Conservation (phyloP, 2,329 filamentous ascomycete genomes). For the Bipolaris oryzae region DNA sequence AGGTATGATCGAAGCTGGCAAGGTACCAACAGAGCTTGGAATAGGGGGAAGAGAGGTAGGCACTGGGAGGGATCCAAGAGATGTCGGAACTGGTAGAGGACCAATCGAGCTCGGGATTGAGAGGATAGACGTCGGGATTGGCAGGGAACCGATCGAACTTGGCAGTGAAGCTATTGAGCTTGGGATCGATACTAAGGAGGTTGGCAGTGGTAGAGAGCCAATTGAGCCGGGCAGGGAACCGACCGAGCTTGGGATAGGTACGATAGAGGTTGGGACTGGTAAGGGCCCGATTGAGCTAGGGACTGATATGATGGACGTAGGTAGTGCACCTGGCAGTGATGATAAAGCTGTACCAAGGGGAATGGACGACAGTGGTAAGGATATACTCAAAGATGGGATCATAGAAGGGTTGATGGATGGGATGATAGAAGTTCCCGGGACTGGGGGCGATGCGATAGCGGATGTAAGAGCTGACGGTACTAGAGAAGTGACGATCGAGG, state of each 20-base stretch:
- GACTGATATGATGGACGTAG: background rate
- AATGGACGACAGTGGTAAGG: background rate
- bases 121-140: background rate
- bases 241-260: background rate
- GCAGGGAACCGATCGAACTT: too few species aligned
- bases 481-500: background rate
- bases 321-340: background rate
- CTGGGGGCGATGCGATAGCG: background rate
- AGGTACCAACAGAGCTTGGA: too few species aligned
- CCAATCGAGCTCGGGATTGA: background rate
- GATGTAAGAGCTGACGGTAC: background rate
- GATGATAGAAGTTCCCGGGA: background rate
- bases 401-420: background rate
- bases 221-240: background rate
- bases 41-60: too few species aligned
- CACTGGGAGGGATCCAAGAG: too few species aligned
- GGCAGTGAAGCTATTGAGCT: too few species aligned
- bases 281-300: background rate
- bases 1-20: too few species aligned
- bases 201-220: too few species aligned
- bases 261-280: background rate
- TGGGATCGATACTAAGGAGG: too few species aligned
- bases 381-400: background rate
- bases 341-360: background rate
- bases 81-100: background rate